Evolutionary conservation across 2,329 filamentous ascomycete genomes (phyloP), one percentile per base, ranked within the genome.

Genomic region (Trichoderma sp.): DNA sequence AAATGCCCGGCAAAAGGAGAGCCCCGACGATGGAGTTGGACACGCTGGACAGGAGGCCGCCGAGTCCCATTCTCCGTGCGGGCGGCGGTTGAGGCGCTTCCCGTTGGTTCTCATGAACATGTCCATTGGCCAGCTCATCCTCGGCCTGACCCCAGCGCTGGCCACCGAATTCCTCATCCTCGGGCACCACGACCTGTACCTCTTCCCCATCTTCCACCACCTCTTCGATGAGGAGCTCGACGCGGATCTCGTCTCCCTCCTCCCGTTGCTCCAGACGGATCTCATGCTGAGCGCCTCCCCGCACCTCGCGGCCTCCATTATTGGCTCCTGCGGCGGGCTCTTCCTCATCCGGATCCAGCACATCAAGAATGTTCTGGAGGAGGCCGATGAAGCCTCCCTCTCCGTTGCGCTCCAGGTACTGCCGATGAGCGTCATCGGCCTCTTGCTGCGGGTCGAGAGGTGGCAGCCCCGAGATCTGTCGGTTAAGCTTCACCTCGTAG

Each of bases 1-100:
- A 93, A 51, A 98, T 87, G 12, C 87, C 87, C 0, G 95, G 95
- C 72, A 96, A 92, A 14, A 96, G 81, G 2, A 99, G 78, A 1
- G 83, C 80, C 15, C 81, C 80, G 34, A 83, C 80, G 7, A 86
- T 75, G 45, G 80, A 79, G 71, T 84, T 83, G 39, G 82, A 78
- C 6, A 84, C 71, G 51, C 77, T 77, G 1, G 77, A 76, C 1
- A 84, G 70, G 17, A 79, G 74, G 15, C 71, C 72, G 48, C 76
- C 76, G 26, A 79, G 65, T 26, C 76, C 73, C 24, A 73, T 72
- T 4, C 75, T 71, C 10, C 72, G 71, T 17, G 74, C 75, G 0
- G 77, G 76, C 4, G 76, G 74, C 5, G 78, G 74, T 52, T 72
- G 73, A 0, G 76, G 76, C 28, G 70, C 75, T 60, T 78, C 76